Base-by-base conservation (phyloP, 2,329 filamentous ascomycete genomes). In the Parastagonospora avenae region DNA sequence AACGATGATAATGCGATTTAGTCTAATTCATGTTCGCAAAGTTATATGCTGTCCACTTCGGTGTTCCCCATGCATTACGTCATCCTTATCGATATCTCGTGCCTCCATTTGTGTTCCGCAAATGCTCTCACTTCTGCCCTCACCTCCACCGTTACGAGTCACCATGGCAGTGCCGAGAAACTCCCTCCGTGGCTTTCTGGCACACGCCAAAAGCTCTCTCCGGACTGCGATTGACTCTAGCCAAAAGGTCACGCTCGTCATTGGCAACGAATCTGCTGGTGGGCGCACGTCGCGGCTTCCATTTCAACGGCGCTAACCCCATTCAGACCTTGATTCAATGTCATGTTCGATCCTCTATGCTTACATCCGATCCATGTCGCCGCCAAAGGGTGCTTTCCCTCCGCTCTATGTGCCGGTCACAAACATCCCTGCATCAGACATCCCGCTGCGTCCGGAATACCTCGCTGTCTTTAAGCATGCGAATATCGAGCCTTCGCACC, bases 261-360 rank as follows among this genome's bases (percentile, higher is more conserved):
- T 82, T 56, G 80, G 80, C 55, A 82, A 82, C 59, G 79, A 82
- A 64, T 81, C 79, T 44, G 80, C 79, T 31, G 77, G 76, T 77
- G 49, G 55, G 59, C 45, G 35, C n/a, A 31, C 8, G 37, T 16
- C 31, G 16, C 31, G 38, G 27, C 35, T 14, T 38, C 35, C 33
- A 11, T 42, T 33, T 44, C 15, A 45, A 41, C 11, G n/a, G 31
- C 28, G 42, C 51, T 62, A 38, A 67, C 43, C 45, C 28, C 45
- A 60, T 59, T 12, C 73, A 89, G 90, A 94, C 62, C 85, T 94
- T 47, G 90, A 94, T 75, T 92, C 90, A 1, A 82, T 94, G 60
- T 90, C 88, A 71, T 88, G 85, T 27, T 84, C 90, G 24, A 75
- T 94, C 14, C 74, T 92, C 24, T 85, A 88, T 52, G 88, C 90